Evolutionary conservation across 805 yeast genomes (phyloP).

Genomic region (Metschnikowia colocasiae): DNA sequence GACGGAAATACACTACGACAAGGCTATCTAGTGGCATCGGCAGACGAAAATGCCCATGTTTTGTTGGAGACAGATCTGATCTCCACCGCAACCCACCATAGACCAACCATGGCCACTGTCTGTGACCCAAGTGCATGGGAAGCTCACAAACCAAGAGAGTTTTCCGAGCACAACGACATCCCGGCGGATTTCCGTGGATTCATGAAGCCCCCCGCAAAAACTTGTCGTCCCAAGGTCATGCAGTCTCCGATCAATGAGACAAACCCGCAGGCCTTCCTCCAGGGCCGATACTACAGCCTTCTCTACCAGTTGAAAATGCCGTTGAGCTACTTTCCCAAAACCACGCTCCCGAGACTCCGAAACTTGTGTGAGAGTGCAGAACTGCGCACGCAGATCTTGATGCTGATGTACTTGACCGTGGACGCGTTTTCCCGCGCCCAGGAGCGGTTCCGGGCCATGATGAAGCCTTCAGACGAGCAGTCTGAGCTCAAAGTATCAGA

Average conservation of each 20-base stretch:
- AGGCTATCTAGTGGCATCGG: conserved; percentile 1
- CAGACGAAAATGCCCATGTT: not conserved
- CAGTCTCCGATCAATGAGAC: conserved; percentile 17
- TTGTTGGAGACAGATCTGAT: not conserved
- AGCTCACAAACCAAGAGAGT: not conserved
- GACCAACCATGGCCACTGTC: not conserved
- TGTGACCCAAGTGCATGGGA: conserved; percentile 1
- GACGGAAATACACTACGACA: not conserved
- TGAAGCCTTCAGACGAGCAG: not conserved
- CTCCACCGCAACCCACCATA: not conserved
- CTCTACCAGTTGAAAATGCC: conserved; percentile 40
- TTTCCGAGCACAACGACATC: not conserved
- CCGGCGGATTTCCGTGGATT: not conserved
- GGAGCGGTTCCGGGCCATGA: conserved; percentile 2
- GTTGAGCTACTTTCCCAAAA: conserved; percentile 44
- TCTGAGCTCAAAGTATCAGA: not conserved
- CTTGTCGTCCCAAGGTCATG: not conserved
- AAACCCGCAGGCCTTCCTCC: conserved; percentile 32
- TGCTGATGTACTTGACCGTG: conserved; percentile 29
- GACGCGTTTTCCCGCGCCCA: conserved; percentile 18
- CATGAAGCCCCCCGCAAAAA: not conserved
- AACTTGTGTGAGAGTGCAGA: conserved; percentile 36
- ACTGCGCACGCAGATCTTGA: conserved; percentile 21
- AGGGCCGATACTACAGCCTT: conserved; percentile 32
- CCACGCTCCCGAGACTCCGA: conserved; percentile 45